These are phyloP conservation scores for Globisporangium carolinianum DNA, from an alignment of 352 stramenopile species.

Conservation along the genomic window DNA sequence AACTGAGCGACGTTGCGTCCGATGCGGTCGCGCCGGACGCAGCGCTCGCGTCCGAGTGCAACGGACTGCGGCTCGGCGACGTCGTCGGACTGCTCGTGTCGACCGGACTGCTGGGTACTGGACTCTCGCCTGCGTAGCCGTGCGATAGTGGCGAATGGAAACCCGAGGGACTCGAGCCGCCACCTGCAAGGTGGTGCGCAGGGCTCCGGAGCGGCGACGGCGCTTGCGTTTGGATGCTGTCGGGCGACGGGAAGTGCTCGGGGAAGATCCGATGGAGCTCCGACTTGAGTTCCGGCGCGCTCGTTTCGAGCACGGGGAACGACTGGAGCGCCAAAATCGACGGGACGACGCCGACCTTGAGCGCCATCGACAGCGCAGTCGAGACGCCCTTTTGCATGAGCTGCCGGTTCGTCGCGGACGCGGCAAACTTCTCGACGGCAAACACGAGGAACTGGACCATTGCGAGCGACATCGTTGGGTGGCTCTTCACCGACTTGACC, in stretches of 20 bases:
- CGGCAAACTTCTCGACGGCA: constrained; percentile 80
- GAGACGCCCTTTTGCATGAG: constrained; percentile 82
- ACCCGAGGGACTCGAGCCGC: constrained; percentile 29
- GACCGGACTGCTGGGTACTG: constrained; percentile 40
- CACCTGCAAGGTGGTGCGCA: constrained; percentile 2
- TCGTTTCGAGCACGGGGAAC: constrained; percentile 67
- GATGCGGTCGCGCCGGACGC: constrained; percentile 40
- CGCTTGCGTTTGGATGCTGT: constrained; percentile 33
- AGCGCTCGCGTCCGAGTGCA: constrained; percentile 56
- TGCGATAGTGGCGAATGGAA: constrained; percentile 29
- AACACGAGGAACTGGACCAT: constrained; percentile 86
- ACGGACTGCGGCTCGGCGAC: constrained; percentile 57
- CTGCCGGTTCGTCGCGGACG: constrained; percentile 59
- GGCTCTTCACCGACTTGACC: constrained; percentile 83
- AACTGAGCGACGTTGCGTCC: constrained; percentile 56
- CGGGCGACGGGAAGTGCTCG: constrained; percentile 67
- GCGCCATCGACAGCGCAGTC: constrained; percentile 59
- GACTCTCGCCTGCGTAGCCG: constrained; percentile 34
- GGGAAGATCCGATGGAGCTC: constrained; percentile 79
- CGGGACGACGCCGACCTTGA: constrained; percentile 69
- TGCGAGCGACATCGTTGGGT: constrained; percentile 71
- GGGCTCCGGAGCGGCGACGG: constrained; percentile 18
- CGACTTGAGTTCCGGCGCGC: constrained; percentile 55
- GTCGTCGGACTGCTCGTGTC: constrained; percentile 40
- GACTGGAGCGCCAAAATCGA: constrained; percentile 66